Percentiles rank a stretch among this genome's conserved stretches.
These are phyloP conservation scores for Fraxinus latifolia DNA, from an alignment of 305 asterid genomes.

Conservation along the genomic window DNA sequence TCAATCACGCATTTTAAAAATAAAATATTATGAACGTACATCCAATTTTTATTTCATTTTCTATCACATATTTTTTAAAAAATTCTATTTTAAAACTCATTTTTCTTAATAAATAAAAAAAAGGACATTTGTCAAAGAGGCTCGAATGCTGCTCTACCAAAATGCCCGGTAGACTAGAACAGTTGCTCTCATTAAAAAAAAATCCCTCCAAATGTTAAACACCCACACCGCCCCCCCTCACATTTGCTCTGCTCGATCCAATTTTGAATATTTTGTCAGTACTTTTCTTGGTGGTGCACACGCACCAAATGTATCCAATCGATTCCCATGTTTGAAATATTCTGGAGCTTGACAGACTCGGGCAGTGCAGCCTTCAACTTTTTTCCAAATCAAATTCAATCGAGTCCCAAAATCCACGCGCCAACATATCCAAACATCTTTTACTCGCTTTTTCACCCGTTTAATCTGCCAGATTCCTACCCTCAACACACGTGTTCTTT, in stretches of 20 bases:
- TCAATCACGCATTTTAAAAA: neutral
- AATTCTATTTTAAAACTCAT: no score
- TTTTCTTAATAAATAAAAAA: no score
- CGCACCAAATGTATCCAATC: neutral
- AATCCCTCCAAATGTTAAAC: no score
- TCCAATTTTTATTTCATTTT: no score
- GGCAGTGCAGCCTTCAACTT: conserved; percentile 48
- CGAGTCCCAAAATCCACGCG: neutral
- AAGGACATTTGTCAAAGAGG: no score
- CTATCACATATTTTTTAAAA: no score
- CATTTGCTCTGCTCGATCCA: no score
- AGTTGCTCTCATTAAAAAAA: no score
- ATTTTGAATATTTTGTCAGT: neutral
- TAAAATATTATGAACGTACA: no score
- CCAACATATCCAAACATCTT: neutral
- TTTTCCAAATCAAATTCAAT: conserved; percentile 24
- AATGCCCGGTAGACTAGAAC: no score
- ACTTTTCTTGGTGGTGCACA: neutral
- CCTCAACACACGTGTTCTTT: neutral
- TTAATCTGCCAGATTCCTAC: neutral
- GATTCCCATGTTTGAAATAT: conserved; percentile 10
- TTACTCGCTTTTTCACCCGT: neutral
- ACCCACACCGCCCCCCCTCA: no score
- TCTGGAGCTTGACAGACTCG: conserved; percentile 41
- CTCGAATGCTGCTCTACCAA: no score